These are phyloP conservation scores for Beta corolliflora DNA, from an alignment of 179 eudicot species.

Conservation along the genomic window DNA sequence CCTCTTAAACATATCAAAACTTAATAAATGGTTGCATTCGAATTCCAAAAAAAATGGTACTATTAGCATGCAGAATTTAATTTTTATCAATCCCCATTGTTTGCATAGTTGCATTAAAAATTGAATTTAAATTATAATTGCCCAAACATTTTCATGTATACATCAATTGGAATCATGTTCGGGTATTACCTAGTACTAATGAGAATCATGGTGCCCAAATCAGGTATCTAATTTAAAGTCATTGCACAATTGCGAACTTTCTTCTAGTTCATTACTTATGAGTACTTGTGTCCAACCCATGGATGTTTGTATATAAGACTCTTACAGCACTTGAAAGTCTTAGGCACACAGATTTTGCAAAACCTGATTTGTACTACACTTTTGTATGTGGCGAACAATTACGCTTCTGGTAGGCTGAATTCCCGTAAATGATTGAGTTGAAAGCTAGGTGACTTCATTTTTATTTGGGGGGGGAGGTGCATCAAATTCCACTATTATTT, in stretches of 20 bases:
- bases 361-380: not conserved
- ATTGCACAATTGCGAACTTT: not conserved
- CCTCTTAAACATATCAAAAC: too few relatives aligned
- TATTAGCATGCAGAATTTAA: too few relatives aligned
- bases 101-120: too few relatives aligned
- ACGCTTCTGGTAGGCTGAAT: not conserved
- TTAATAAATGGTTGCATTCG: too few relatives aligned
- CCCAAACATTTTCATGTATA: too few relatives aligned
- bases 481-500: not conserved
- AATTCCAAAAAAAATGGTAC: too few relatives aligned
- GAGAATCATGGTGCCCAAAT: not conserved
- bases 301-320: not conserved
- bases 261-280: not conserved
- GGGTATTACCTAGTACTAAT: not conserved
- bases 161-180: too few relatives aligned
- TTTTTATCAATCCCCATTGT: too few relatives aligned
- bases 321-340: not conserved
- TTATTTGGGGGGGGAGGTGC: not conserved
- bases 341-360: not conserved
- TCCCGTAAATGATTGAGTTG: not conserved
- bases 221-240: not conserved
- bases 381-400: not conserved
- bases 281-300: not conserved
- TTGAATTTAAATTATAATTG: too few relatives aligned
- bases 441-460: not conserved